Conservation (phyloP, 176 grass and related monocot species). For the Carex myosuroides region DNA sequence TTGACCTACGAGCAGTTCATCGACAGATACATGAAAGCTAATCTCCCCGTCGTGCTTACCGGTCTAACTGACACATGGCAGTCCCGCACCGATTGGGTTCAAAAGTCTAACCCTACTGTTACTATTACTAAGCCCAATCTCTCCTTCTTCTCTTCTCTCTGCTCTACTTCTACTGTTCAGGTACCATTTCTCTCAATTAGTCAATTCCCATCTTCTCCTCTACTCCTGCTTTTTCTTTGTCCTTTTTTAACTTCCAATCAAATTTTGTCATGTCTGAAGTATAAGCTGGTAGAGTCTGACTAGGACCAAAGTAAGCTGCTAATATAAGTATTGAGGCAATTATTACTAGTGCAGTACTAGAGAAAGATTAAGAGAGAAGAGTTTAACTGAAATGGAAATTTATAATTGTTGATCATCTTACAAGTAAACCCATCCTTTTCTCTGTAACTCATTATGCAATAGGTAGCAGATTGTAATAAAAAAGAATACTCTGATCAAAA, state of each 20-base stretch:
- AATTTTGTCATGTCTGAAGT: background rate
- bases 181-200: background rate
- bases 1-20: slow-evolving; percentile 66
- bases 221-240: too few species aligned
- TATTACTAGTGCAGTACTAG: background rate
- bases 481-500: slow-evolving; percentile 73
- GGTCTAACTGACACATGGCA: slow-evolving; percentile 67
- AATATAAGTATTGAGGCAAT: background rate
- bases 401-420: background rate
- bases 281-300: background rate
- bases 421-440: background rate
- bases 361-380: background rate
- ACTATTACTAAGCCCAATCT: slow-evolving; percentile 29
- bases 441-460: slow-evolving; percentile 6
- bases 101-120: background rate
- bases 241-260: too few species aligned
- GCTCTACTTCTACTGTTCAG: background rate
- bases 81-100: slow-evolving; percentile 49
- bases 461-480: slow-evolving; percentile 74
- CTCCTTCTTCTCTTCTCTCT: slow-evolving; percentile 31
- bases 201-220: background rate
- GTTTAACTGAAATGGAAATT: background rate
- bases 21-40: slow-evolving; percentile 54
- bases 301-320: background rate
- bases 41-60: slow-evolving; percentile 68